Percentiles rank a stretch among this genome's conserved stretches.
Evolutionary conservation across 768 basidiomycete species (phyloP).

Genomic region (Lanmaoa rubissima): DNA sequence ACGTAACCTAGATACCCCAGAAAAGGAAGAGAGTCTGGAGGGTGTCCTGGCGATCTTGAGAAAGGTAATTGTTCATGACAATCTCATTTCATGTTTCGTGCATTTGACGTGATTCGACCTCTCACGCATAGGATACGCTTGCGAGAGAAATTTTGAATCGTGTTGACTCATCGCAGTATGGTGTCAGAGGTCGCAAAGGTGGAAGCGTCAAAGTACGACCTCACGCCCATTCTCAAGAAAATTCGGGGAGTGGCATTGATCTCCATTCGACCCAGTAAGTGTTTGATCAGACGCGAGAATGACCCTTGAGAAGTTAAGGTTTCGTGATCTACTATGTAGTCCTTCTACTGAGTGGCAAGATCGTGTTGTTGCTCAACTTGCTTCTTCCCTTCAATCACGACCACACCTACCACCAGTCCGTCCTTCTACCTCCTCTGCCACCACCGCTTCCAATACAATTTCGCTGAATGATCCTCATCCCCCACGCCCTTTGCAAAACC

Average conservation of each 20-base stretch:
- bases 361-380: slow-evolving; percentile 40
- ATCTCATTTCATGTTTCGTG: background rate
- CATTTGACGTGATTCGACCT: background rate
- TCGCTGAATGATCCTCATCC: slow-evolving; percentile 16
- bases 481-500: slow-evolving; percentile 2
- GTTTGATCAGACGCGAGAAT: background rate
- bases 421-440: background rate
- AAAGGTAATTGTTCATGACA: slow-evolving; percentile 38
- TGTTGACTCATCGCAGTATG: slow-evolving; percentile 80
- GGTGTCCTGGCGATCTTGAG: slow-evolving; percentile 49
- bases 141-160: slow-evolving; percentile 79
- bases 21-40: slow-evolving; percentile 14
- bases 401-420: background rate
- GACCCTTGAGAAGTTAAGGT: background rate
- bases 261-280: slow-evolving; percentile 65
- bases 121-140: slow-evolving; percentile 58
- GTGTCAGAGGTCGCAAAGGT: slow-evolving; percentile 63
- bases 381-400: slow-evolving; percentile 19
- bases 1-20: background rate
- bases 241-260: slow-evolving; percentile 31
- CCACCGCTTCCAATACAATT: slow-evolving; percentile 1
- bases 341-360: slow-evolving; percentile 88
- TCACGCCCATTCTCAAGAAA: slow-evolving; percentile 21
- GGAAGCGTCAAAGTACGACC: slow-evolving; percentile 33
- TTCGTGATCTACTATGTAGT: slow-evolving; percentile 36